A percentile compares a stretch with the other conserved stretches of the same genome.
Evolutionary conservation across 2,329 filamentous ascomycete genomes (phyloP).

Genomic region (Fusarium sp.): DNA sequence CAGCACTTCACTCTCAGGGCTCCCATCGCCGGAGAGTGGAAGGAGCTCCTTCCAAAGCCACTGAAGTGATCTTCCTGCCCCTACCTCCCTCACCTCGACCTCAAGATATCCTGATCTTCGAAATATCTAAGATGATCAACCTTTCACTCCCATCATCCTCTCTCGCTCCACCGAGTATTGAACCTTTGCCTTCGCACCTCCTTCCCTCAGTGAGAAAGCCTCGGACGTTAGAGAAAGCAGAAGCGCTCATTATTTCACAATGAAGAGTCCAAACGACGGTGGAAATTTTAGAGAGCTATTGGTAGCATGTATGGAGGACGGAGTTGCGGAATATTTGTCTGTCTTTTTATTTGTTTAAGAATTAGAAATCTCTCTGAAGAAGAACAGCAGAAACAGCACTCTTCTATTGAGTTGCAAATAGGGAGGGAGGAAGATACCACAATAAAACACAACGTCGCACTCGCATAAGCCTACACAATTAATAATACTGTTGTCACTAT

Average conservation of each 20-base stretch:
- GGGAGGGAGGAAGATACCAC: neutral
- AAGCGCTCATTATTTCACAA: neutral
- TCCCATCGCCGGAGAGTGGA: neutral
- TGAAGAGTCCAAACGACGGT: fast-evolving
- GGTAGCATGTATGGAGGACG: neutral
- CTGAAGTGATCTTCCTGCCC: neutral
- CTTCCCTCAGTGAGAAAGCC: neutral
- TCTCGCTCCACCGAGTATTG: slow-evolving; percentile 1
- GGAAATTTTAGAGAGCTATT: neutral
- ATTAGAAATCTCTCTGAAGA: fast-evolving
- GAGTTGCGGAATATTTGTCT: neutral
- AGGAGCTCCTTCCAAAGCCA: slow-evolving; percentile 10
- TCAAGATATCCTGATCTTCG: neutral
- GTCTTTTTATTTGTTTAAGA: neutral
- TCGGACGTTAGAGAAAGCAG: fast-evolving
- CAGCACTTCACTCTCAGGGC: neutral
- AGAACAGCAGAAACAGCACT: neutral
- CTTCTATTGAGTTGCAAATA: neutral
- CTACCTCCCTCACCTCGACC: neutral
- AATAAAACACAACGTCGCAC: neutral
- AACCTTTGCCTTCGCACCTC: neutral
- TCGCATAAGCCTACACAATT: no score
- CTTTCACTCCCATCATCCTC: slow-evolving; percentile 7
- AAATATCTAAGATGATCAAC: neutral
- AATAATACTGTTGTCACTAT: neutral